Base-by-base conservation (phyloP, 768 basidiomycete species). In the Suillus weaverae region DNA sequence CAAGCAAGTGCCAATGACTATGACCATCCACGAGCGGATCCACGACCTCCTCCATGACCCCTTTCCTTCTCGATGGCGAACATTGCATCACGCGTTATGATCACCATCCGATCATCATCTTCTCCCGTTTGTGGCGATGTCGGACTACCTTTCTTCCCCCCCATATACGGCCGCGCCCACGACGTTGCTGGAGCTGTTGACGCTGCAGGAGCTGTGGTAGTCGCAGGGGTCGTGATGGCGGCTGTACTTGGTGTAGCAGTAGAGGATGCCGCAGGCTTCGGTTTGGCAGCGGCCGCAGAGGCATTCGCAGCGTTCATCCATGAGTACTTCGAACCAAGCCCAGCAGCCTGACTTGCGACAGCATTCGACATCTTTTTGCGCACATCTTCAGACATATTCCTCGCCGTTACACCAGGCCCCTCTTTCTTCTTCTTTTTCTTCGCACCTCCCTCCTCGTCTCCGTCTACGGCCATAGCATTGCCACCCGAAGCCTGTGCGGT, bases 311-410 rank as follows among this genome's bases (percentile, higher is more conserved):
- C 85, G 18, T 80, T 93, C 92, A 95, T 93, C 94, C 94, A 96
- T 18, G 91, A 83, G 70, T 95, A 96, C 76, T 89, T 90, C 26
- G 90, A 88, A 1, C 88, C 86, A 26, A 93, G 73, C 0, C 94
- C 94, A n/a, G 93, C 92, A 6, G 92, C 92, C 73, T 93, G 92
- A 68, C 88, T 90, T 30, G 94, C 94, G 7, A 92, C 91, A 30
- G 90, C 90, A 74, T 97, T 94, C 39, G 90, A 91, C 88, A 95
- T 88, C 74, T 93, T 94, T 83, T 96, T 96, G 69, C 89, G 81
- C 70, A 94, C 90, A 70, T 95, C 94, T 76, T 95, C 94, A 6
- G 89, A 90, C 91, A 96, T 93, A 72, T 94, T 95, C 63, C 90
- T 81, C 62, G 93, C 92, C 0, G 91, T 91, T 13, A 93, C 90